phyloP scores from a whole-genome alignment of 23 red algal genomes.

The Pyropia yezoensis region DNA sequence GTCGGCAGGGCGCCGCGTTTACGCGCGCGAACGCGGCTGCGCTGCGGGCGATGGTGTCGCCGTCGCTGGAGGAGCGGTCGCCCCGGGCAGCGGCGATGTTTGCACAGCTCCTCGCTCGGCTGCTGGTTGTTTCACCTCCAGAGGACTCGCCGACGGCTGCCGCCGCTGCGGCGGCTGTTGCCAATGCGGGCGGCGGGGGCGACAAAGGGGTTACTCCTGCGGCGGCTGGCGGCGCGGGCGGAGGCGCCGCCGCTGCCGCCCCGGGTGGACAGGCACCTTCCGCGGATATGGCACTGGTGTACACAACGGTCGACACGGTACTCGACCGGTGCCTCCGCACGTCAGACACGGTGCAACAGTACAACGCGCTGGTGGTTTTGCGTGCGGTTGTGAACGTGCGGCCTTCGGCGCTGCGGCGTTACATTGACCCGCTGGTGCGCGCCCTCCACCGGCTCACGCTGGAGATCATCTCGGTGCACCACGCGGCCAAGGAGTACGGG shows the following conservation, averaged over 20 bases:
- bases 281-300: no score
- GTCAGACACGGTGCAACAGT: no score
- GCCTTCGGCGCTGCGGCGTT: slow-evolving; percentile 15
- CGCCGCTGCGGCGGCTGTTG: no score
- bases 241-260: no score
- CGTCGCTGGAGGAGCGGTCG: slow-evolving; percentile 31
- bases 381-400: slow-evolving; percentile 11
- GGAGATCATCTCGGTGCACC: slow-evolving; percentile 8
- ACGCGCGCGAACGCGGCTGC: slow-evolving; percentile 23
- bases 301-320: no score
- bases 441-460: slow-evolving; percentile 30
- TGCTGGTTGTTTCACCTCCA: slow-evolving; percentile 13
- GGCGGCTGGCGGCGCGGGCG: no score
- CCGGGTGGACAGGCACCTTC: no score
- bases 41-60: slow-evolving; percentile 25
- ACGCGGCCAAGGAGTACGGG: slow-evolving; percentile 3
- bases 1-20: slow-evolving; percentile 42
- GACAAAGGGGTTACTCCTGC: no score
- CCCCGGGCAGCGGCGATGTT: slow-evolving; percentile 27
- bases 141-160: background rate
- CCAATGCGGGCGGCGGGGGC: no score
- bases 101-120: slow-evolving; percentile 19
- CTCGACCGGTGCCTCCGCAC: no score
- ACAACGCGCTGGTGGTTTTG: slow-evolving; percentile 22
- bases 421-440: slow-evolving; percentile 32